These are phyloP conservation scores for Physcomitrellopsis africana DNA, from an alignment of 225 moss, liverwort and hornwort species.

Conservation along the genomic window DNA sequence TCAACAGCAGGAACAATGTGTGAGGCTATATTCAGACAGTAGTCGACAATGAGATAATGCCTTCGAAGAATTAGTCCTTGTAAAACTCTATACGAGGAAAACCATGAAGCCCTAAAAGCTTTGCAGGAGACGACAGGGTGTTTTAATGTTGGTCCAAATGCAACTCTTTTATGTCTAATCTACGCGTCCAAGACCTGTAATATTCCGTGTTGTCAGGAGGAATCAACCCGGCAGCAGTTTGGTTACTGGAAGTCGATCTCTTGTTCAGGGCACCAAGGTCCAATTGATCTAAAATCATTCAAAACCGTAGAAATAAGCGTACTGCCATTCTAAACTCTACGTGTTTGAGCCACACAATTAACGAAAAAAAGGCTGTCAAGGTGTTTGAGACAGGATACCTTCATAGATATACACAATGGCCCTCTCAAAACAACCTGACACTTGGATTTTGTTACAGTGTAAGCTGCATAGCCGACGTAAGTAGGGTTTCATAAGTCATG, in stretches of 20 bases:
- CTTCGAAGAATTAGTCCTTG: neutral
- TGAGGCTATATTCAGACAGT: neutral
- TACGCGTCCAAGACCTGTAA: neutral
- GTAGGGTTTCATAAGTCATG: neutral
- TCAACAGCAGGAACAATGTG: neutral
- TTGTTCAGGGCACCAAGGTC: conserved; percentile 1
- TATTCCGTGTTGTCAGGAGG: neutral
- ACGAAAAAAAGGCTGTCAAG: neutral
- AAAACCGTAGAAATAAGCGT: neutral
- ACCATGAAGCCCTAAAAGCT: neutral
- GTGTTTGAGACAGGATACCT: neutral
- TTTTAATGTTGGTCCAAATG: neutral
- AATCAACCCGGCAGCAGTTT: neutral
- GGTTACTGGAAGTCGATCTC: conserved; percentile 2
- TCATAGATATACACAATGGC: neutral
- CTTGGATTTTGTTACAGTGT: neutral
- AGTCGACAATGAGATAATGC: neutral
- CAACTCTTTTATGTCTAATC: neutral
- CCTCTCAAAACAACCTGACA: conserved; percentile 1
- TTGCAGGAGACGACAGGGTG: neutral
- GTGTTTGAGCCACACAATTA: neutral
- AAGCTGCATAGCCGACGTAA: neutral
- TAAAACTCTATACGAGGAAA: neutral
- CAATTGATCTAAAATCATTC: neutral
- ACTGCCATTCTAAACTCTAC: neutral